Conservation (phyloP, 208 protist species). For the Trypanosoma platydactyli region DNA sequence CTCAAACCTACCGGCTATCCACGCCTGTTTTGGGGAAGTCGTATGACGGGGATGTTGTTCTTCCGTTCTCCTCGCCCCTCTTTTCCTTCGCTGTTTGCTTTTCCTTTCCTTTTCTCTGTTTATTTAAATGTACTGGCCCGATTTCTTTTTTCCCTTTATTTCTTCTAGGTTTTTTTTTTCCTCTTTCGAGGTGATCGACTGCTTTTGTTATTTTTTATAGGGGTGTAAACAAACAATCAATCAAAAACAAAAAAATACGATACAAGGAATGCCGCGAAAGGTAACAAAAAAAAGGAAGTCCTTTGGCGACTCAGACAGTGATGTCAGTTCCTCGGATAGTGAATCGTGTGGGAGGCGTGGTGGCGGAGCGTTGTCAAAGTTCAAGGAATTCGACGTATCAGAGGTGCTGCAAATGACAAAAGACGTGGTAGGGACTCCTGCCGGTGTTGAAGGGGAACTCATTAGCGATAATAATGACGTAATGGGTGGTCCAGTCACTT, state of each 20-base stretch:
- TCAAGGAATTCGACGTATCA: conserved; percentile 41
- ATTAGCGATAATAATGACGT: neutral
- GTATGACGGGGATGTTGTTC: neutral
- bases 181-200: neutral
- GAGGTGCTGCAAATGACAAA: conserved; percentile 26
- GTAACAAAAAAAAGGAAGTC: conserved; percentile 28
- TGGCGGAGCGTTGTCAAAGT: conserved; percentile 21
- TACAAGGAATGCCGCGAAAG: conserved; percentile 28
- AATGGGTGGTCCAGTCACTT: neutral
- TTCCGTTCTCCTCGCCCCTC: neutral
- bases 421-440: neutral
- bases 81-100: neutral
- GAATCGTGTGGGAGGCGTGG: conserved; percentile 20
- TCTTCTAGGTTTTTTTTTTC: conserved; percentile 15
- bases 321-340: conserved; percentile 13
- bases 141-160: conserved; percentile 4
- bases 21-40: too few relatives aligned
- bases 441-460: neutral
- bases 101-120: conserved; percentile 3
- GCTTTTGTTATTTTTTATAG: neutral
- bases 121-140: neutral
- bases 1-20: too few relatives aligned
- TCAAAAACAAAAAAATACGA: conserved; percentile 3
- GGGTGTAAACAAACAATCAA: neutral
- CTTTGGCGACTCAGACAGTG: conserved; percentile 29